phyloP scores from a whole-genome alignment of 1,284 basidiomycete species.

The Boletus holoroseus region DNA sequence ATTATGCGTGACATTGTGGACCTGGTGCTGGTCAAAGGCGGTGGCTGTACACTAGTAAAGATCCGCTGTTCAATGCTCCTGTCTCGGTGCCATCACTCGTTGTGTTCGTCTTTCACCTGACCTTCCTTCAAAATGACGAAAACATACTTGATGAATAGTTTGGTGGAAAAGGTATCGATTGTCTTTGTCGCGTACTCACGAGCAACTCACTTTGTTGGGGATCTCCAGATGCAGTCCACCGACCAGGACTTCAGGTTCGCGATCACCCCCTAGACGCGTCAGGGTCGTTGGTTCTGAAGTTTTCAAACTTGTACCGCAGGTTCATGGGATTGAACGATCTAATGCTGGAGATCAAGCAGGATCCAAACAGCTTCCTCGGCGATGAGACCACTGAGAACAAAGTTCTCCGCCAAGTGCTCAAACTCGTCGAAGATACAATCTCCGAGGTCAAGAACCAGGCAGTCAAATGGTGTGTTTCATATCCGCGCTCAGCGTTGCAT shows the following conservation, averaged over 20 bases:
- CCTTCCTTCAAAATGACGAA: conserved; percentile 60
- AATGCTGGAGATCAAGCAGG: conserved; percentile 77
- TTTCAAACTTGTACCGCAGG: conserved; percentile 39
- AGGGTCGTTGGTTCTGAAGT: conserved; percentile 15
- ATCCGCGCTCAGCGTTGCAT: neutral
- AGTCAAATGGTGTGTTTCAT: conserved; percentile 73
- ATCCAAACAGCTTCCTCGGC: conserved; percentile 62
- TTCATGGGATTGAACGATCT: conserved; percentile 95
- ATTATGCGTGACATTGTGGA: neutral
- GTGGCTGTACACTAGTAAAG: conserved; percentile 17
- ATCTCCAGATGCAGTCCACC: conserved; percentile 67
- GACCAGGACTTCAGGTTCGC: conserved; percentile 77
- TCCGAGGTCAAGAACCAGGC: conserved; percentile 98
- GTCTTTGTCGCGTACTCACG: neutral
- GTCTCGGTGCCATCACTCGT: conserved; percentile 7
- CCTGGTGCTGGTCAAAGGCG: neutral
- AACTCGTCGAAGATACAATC: conserved; percentile 87
- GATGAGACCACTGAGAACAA: conserved; percentile 82
- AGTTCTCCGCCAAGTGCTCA: conserved; percentile 74
- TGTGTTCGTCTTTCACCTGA: neutral
- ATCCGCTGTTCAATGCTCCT: conserved; percentile 18
- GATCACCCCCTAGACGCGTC: conserved; percentile 26
- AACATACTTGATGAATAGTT: conserved; percentile 71
- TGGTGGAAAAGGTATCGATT: conserved; percentile 64
- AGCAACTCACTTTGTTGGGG: conserved; percentile 14